Base-by-base conservation (phyloP, 768 basidiomycete species). In the Tricholoma furcatifolium region DNA sequence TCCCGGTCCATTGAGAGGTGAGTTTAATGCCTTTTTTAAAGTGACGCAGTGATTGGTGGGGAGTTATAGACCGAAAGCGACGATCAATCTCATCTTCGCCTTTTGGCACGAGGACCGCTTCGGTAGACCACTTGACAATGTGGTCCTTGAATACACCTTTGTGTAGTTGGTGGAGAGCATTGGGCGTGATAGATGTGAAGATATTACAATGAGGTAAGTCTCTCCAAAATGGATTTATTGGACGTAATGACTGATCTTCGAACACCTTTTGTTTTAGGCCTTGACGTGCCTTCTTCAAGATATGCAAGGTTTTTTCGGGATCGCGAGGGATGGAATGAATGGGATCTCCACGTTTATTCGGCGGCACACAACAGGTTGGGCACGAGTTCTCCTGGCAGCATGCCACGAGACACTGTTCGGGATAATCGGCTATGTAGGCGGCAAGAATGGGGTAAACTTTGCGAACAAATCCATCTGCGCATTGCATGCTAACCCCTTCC, bases 101-200 rank as follows among this genome's bases (percentile, higher is more conserved):
- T 14, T 58, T 45, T 3, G 57, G 60, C 39, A 41, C 18, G 8
- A 12, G 9, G 48, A 31, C 40, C 3, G 57, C 54, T 36, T 39
- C 43, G 6, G 43, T 30, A 14, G 57, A 61, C 75, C 74, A 76
- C 6, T 58, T 56, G 2, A 70, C 61, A 4, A 72, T 46, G 47
- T 75, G 73, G 48, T 74, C 68, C 43, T 71, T 73, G 65, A 76
- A 72, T 10, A 74, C 52, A 0, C 75, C 75, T 49, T 76, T 70
- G 60, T 75, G 69, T 0, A 77, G 60, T 56, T 77, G 74, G 53
- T 77, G 75, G 11, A 76, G 67, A 39, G 74, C 47, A 58, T 77
- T 70, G 2, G 75, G 74, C 0, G 72, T 70, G 30, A 77, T 54
- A 17, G 53, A 60, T 0, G 31, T 2, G 58, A 70, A 72, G 30